Conservation (phyloP, 441 rosid genomes). For the Cnidoscolus chayamansa region DNA sequence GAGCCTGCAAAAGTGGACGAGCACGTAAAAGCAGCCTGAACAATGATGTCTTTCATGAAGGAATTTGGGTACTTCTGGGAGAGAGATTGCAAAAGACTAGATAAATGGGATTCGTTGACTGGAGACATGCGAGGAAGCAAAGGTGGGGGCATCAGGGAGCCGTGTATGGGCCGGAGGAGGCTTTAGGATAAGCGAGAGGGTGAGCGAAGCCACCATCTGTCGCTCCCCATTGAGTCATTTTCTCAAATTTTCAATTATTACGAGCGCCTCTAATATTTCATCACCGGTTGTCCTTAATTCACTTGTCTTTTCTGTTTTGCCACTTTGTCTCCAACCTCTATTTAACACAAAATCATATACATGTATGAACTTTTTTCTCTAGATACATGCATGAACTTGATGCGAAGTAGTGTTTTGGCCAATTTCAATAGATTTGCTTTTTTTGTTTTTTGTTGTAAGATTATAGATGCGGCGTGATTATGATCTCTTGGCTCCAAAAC, state of each 20-base stretch:
- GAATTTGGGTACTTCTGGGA: neutral
- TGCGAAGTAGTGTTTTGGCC: no score
- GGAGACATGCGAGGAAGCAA: neutral
- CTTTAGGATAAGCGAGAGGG: constrained; percentile 3
- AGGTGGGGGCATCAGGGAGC: neutral
- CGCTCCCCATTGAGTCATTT: neutral
- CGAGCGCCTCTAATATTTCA: neutral
- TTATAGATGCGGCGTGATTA: no score
- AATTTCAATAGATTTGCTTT: no score
- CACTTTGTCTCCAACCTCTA: no score
- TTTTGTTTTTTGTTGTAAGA: no score
- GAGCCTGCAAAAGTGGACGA: neutral
- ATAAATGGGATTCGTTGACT: neutral
- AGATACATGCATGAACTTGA: no score
- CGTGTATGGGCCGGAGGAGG: neutral
- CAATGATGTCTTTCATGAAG: neutral
- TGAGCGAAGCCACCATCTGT: neutral
- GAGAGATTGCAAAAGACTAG: neutral
- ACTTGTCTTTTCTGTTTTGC: no score
- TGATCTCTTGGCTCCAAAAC: no score
- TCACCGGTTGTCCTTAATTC: no score
- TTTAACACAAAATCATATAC: no score
- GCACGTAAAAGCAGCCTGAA: neutral
- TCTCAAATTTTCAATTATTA: constrained; percentile 4
- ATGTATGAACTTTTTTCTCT: no score